Conservation (phyloP, 352 stramenopile species). For the Pythium folliculosum region DNA sequence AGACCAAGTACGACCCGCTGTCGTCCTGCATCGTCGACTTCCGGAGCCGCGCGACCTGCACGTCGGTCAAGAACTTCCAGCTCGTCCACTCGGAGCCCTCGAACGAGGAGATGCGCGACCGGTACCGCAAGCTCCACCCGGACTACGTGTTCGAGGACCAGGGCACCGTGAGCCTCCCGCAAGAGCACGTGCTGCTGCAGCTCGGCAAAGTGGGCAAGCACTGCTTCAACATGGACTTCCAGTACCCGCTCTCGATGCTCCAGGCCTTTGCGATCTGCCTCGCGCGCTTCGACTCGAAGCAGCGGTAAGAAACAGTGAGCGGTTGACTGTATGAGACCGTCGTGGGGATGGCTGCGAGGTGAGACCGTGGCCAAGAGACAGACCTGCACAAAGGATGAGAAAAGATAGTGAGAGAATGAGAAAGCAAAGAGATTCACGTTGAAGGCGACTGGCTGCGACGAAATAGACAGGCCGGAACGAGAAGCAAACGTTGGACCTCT, state of each 20-base stretch:
- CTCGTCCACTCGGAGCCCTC: conserved; percentile 83
- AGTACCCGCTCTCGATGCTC: conserved; percentile 91
- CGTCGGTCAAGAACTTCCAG: conserved; percentile 94
- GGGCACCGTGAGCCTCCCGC: conserved; percentile 78
- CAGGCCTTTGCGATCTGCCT: conserved; percentile 93
- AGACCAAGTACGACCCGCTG: conserved; percentile 90
- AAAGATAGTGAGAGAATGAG: too few relatives aligned
- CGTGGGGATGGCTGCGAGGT: neutral
- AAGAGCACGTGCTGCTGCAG: conserved; percentile 83
- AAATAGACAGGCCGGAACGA: neutral
- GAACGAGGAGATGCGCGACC: conserved; percentile 66
- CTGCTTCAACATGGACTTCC: conserved; percentile 95
- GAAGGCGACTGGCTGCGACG: too few relatives aligned
- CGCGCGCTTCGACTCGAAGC: conserved; percentile 91
- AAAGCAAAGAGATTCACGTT: neutral
- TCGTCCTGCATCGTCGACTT: conserved; percentile 94
- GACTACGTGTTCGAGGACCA: conserved; percentile 84
- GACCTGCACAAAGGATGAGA: neutral
- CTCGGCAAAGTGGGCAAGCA: conserved; percentile 89
- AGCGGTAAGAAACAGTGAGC: conserved; percentile 50
- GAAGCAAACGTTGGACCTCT: neutral
- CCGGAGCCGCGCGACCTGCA: conserved; percentile 86
- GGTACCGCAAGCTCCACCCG: conserved; percentile 69
- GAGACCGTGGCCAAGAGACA: neutral
- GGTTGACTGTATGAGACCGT: too few relatives aligned